phyloP scores from a whole-genome alignment of 116 monocot species.

The Dioscorea cayenensis region DNA sequence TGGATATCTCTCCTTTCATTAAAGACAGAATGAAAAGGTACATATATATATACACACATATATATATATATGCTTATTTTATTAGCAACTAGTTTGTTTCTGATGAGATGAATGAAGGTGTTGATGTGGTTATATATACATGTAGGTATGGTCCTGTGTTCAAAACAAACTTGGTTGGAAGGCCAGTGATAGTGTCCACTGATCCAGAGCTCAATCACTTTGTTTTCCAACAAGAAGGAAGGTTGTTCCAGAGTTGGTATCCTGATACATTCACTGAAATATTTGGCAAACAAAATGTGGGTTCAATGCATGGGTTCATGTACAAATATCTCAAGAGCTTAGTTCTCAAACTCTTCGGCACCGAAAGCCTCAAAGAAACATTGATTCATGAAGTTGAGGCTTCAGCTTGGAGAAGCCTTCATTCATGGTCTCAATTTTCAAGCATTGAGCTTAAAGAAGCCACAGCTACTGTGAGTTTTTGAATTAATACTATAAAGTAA shows the following conservation, averaged over 20 bases:
- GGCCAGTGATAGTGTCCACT: constrained; percentile 39
- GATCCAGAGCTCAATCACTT: constrained; percentile 40
- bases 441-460: constrained; percentile 53
- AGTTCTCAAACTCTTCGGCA: constrained; percentile 49
- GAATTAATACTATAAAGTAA: not conserved
- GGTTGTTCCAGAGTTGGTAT: constrained; percentile 58
- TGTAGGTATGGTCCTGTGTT: constrained; percentile 54
- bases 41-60: not conserved
- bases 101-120: too few species aligned
- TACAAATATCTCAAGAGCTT: constrained; percentile 59
- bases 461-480: constrained; percentile 22
- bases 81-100: not conserved
- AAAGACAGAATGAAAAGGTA: constrained; percentile 45
- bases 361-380: constrained; percentile 36
- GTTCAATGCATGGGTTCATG: constrained; percentile 41
- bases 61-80: not conserved
- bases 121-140: not conserved
- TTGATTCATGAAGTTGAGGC: constrained; percentile 35
- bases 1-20: constrained; percentile 43
- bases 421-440: constrained; percentile 27
- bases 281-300: constrained; percentile 53
- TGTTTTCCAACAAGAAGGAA: constrained; percentile 59
- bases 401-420: constrained; percentile 12
- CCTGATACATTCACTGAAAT: constrained; percentile 62
- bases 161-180: constrained; percentile 51